Conservation (phyloP, 2,329 filamentous ascomycete species). For the Colletotrichum shisoi region DNA sequence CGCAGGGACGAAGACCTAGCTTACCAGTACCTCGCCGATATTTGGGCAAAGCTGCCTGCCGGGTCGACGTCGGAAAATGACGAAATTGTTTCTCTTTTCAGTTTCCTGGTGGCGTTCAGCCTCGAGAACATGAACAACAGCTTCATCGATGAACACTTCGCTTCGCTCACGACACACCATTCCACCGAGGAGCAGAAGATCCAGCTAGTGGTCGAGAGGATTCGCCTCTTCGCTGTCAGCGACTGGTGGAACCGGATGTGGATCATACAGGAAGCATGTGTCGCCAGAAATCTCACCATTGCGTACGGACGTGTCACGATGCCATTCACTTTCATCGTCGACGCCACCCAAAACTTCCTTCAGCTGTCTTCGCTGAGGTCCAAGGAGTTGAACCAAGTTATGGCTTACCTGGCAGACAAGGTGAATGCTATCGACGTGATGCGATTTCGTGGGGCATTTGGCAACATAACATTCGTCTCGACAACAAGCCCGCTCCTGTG, state of each 20-base stretch:
- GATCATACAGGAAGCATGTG: constrained; percentile 40
- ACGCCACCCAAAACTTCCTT: background rate
- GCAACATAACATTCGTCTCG: background rate
- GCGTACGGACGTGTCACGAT: constrained; percentile 27
- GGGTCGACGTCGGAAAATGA: constrained; percentile 11
- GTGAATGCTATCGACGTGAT: constrained; percentile 24
- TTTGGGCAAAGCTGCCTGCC: background rate
- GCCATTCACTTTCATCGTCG: constrained; percentile 7
- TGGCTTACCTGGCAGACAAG: constrained; percentile 17
- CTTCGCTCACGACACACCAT: background rate
- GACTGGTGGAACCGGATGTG: constrained; percentile 39
- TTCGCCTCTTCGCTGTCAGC: constrained; percentile 8
- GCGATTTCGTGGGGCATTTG: background rate
- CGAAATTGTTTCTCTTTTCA: constrained; percentile 18
- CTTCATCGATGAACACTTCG: background rate
- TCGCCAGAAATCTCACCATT: constrained; percentile 25
- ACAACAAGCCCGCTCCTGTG: constrained; percentile 27
- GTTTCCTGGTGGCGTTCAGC: constrained; percentile 5
- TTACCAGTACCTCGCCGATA: background rate
- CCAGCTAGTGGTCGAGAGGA: constrained; percentile 8
- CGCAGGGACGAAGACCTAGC: background rate
- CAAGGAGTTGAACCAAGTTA: constrained; percentile 21
- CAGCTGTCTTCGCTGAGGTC: background rate
- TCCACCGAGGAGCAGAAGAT: background rate
- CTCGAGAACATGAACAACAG: background rate